These are phyloP conservation scores for Dendrobium catenatum DNA, from an alignment of 106 monocot genomes.

Conservation along the genomic window DNA sequence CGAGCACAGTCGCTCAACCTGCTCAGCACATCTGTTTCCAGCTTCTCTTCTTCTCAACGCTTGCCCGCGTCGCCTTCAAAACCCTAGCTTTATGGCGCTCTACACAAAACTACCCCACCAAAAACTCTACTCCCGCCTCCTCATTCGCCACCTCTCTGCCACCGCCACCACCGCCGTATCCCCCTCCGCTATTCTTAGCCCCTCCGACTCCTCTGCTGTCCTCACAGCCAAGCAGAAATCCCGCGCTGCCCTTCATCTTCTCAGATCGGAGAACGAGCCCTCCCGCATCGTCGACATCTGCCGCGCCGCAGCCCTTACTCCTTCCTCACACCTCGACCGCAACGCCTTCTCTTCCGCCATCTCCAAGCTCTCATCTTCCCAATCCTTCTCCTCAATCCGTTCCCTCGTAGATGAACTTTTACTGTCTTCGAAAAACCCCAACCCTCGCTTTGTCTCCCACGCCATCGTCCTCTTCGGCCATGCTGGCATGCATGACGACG, in stretches of 20 bases:
- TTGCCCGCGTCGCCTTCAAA: not conserved
- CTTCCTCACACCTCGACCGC: conserved; percentile 54
- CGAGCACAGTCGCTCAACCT: too few species aligned
- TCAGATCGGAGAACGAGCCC: conserved; percentile 48
- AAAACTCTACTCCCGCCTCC: conserved; percentile 12
- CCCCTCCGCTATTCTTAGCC: conserved; percentile 51
- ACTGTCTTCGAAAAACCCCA: conserved; percentile 10
- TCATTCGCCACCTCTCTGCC: not conserved
- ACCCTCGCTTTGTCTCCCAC: conserved; percentile 27
- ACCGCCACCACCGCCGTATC: conserved; percentile 14
- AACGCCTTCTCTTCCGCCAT: conserved; percentile 55
- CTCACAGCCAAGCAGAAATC: conserved; percentile 61
- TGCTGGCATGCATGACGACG: conserved; percentile 61
- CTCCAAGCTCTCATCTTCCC: conserved; percentile 35
- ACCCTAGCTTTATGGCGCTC: conserved; percentile 1
- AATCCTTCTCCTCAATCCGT: conserved; percentile 30
- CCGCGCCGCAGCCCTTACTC: conserved; percentile 53
- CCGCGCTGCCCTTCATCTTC: conserved; percentile 64
- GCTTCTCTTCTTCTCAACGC: too few species aligned
- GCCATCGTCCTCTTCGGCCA: conserved; percentile 83
- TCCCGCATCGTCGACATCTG: conserved; percentile 48
- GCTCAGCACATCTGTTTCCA: too few species aligned
- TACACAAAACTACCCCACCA: not conserved
- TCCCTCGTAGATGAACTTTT: conserved; percentile 29
- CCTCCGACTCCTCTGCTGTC: conserved; percentile 37